Evolutionary conservation across 352 stramenopile species (phyloP), one percentile per base, ranked within the genome.

Genomic region (Phytophthora pinifolia): DNA sequence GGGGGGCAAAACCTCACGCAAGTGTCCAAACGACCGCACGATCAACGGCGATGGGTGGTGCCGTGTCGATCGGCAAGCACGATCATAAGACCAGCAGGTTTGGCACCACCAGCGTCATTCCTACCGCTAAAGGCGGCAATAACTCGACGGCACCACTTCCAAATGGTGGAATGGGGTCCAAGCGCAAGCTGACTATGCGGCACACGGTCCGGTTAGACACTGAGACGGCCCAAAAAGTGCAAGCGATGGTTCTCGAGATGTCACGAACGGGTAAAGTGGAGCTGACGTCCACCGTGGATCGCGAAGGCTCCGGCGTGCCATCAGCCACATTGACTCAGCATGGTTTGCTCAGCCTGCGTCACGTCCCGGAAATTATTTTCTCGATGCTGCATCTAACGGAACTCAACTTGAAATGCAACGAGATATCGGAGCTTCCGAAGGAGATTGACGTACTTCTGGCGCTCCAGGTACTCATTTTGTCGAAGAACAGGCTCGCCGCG

Each of bases 381-480:
- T 71, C 63, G 18, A 81, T 92, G 71, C 58, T 42, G 0, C 73
- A 75, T 13, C 55, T 92, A 33, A 79, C 67, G 1, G 81, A 88
- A 42, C 71, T 92, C 39, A 79, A 83, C 13, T 36, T 89, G 47
- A 74, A 65, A 31, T 86, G 70, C 65, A 92, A 92, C 54, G 63
- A 88, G 20, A 84, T 92, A 48, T 54, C 46, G 0, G 43, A 56
- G 6, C 44, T 93, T 2, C 79, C 81, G 4, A 77, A 74, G 27
- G 79, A 88, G 46, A 80, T 93, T 50, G 67, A 57, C 31, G 50
- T 72, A 12, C 65, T 93, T 1, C 34, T 66, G 18, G 50, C 54
- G 8, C 49, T 93, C 0, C 60, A 78, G 13, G 58, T 79, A 9
- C 67, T 90, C 18, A 48, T 77, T 20, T 15, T 89, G 7, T 75